Base-by-base conservation (phyloP, 2,329 filamentous ascomycete species). In the Ustulina deusta region DNA sequence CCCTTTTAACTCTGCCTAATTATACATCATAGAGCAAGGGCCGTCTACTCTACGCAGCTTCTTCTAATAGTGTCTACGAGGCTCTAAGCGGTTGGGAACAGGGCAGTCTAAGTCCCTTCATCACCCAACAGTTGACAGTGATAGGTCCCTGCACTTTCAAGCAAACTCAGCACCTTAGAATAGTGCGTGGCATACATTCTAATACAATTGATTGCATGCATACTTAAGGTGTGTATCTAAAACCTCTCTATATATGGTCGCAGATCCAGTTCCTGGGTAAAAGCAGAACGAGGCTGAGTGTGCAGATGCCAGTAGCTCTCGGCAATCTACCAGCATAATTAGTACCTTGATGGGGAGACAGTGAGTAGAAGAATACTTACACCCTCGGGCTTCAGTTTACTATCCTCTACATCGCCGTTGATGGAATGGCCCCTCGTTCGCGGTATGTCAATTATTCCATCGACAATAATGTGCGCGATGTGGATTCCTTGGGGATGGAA, bases 291-390 rank as follows among this genome's bases (percentile, higher is more conserved):
- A 17, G 89, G 89, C 80, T 94, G 91, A 0, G 87, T 90, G 75
- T 93, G 91, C 71, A 93, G 75, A 77, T 88, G 82, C 90, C 90
- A 93, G 76, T 94, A 93, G 29, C 87, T 85, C 74, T 93, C 90
- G 38, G 91, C 91, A 81, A 93, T 93, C 86, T 92, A 69, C 13
- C 57, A 52, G 22, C 42, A 66, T 38, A 52, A 40, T 78, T 42
- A 78, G 74, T 63, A 68, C 65, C 36, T 25, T 17, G 22, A 62
- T 70, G 11, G 17, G 25, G 5, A 56, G 11, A 65, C 63, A 65
- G 29, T 6, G 51, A 27, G n/a, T 29, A 17, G 38, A 48, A 11
- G 36, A 9, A 22, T 48, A 83, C 89, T 83, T 76, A 91, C 89
- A 74, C 87, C 89, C 71, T 90, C 88, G 17, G 90, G 84, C 71